Evolutionary conservation across 148 eudicot species (phyloP), one percentile per base, ranked within the genome.

Genomic region (Fagopyrum tataricum): DNA sequence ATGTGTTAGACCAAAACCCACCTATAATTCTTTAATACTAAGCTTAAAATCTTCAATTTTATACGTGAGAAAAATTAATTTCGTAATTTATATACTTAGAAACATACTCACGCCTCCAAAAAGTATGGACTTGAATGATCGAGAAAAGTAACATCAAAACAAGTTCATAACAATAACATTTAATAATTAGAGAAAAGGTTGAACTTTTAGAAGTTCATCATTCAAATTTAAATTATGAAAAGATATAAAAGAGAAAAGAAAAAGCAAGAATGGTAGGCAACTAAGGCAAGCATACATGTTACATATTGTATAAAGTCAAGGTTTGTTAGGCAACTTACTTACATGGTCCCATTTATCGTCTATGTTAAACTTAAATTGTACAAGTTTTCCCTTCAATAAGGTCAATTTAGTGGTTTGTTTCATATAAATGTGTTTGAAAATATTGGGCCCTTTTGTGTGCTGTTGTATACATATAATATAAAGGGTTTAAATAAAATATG

Each of bases 121-220:
- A 59, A 59, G 66, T 8, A 59, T 59, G 66, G 66, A 59, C 39
- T 59, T 59, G 40, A 59, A 59, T 59, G 66, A 59, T 59, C 66
- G 7, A 59, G 6, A 59, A 59, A 49, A 59, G 66, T 24, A 23
- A 59, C 26, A 59, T 59, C 21, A 23, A 59, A 59, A 59, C 66
- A 23, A 59, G 66, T 59, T 23, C 66, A 15, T 59, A 9, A 59
- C 66, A 59, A 10, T 17, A 56, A 56, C 62, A 56, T 20, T 31
- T 20, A 56, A 7, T 4, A 18, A 55, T 18, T 23, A 55, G 13
- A 55, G 2, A 55, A 11, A 9, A 3, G 23, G 66, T 21, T 11
- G 6, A 59, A 59, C 37, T 24, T 59, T 24, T 23, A 5, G 37
- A 9, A 58, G 66, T 4, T 59, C 17, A 0, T 18, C 7, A 5